These are phyloP conservation scores for Diaporthe destruens DNA, from an alignment of 2,329 filamentous ascomycete species.

Conservation along the genomic window DNA sequence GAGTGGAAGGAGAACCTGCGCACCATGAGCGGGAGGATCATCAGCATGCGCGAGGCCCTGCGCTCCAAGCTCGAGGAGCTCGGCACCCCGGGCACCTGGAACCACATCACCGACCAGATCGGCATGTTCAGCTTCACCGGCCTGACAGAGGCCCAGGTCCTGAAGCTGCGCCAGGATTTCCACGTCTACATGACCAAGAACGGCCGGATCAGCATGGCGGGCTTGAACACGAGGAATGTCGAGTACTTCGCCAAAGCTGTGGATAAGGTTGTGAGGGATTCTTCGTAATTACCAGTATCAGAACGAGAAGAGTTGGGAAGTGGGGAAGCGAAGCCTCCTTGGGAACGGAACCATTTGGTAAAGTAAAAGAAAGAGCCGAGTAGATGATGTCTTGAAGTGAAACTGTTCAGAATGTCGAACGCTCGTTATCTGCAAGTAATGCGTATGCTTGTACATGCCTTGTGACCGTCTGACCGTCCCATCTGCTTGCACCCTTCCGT, in stretches of 20 bases:
- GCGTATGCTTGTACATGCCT: slow-evolving; percentile 14
- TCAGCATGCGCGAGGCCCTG: slow-evolving; percentile 86
- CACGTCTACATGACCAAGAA: slow-evolving; percentile 98
- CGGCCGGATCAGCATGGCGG: slow-evolving; percentile 97
- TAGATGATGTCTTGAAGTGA: not conserved
- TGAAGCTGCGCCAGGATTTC: slow-evolving; percentile 75
- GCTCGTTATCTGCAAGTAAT: slow-evolving; percentile 10
- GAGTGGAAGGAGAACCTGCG: slow-evolving; percentile 94
- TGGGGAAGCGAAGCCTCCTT: not conserved
- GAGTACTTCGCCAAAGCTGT: slow-evolving; percentile 94
- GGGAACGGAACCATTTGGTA: not conserved
- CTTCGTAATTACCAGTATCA: slow-evolving; percentile 43
- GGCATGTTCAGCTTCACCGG: slow-evolving; percentile 99
- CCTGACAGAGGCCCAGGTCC: slow-evolving; percentile 78
- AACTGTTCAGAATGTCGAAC: slow-evolving; percentile 11
- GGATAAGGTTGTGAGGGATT: slow-evolving; percentile 81
- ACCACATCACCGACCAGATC: slow-evolving; percentile 98
- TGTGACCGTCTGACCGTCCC: slow-evolving; percentile 5
- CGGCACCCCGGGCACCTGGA: slow-evolving; percentile 90
- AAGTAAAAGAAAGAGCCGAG: not conserved
- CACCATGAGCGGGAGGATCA: slow-evolving; percentile 97
- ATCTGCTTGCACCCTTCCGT: not conserved
- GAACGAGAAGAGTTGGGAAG: not conserved
- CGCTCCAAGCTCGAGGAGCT: slow-evolving; percentile 85
- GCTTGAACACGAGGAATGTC: slow-evolving; percentile 91